Conservation (phyloP, 2,329 filamentous ascomycete genomes). For the Fusarium camptoceras region DNA sequence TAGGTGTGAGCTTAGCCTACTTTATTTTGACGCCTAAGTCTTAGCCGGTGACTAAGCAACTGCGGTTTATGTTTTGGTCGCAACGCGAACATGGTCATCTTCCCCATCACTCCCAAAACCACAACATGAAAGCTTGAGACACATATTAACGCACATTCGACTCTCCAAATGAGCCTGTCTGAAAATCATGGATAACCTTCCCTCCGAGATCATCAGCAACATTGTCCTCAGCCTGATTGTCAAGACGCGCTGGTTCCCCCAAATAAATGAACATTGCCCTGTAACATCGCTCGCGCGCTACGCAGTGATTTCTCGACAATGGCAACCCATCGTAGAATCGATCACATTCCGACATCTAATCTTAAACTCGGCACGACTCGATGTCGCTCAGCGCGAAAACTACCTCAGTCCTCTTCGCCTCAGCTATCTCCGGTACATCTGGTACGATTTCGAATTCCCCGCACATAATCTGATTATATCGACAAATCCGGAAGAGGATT, state of each 20-base stretch:
- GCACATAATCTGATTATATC: conserved; percentile 7
- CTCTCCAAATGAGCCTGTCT: background rate
- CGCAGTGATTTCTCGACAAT: conserved; percentile 5
- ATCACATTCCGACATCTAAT: conserved; percentile 8
- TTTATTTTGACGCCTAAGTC: background rate
- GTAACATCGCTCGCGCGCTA: conserved; percentile 3
- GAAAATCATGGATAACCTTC: background rate
- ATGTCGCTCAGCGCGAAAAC: background rate
- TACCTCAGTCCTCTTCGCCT: conserved; percentile 1
- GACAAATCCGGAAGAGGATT: conserved; percentile 1
- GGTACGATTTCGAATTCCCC: conserved; percentile 17
- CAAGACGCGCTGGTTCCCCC: background rate
- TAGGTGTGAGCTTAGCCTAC: background rate
- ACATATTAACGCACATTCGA: background rate
- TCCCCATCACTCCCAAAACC: background rate
- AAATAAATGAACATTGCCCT: background rate
- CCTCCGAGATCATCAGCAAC: conserved; percentile 1
- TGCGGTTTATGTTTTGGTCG: background rate
- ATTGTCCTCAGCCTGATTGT: background rate
- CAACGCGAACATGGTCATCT: background rate
- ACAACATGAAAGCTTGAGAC: background rate
- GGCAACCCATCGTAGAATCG: conserved; percentile 1
- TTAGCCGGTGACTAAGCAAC: background rate
- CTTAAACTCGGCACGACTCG: background rate
- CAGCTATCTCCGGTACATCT: conserved; percentile 6